These are phyloP conservation scores for Dendrocalamus latiflorus DNA, from an alignment of 202 grass and related monocot species.

Conservation along the genomic window DNA sequence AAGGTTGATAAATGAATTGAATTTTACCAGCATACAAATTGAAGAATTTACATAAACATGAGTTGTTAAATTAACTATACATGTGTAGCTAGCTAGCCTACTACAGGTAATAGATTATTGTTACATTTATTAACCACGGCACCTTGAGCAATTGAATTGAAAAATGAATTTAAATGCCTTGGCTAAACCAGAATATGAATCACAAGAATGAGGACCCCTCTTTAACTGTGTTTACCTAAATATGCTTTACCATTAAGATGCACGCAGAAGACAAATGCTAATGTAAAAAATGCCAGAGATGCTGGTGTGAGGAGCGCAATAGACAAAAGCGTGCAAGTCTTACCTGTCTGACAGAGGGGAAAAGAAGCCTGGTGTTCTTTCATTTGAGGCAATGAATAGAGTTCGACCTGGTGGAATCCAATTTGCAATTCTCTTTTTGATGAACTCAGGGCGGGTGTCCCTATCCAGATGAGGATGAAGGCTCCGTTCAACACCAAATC, in stretches of 20 bases:
- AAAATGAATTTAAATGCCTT: background rate
- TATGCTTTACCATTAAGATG: background rate
- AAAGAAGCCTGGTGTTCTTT: slow-evolving; percentile 74
- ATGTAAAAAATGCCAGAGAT: background rate
- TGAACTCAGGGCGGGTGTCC: slow-evolving; percentile 84
- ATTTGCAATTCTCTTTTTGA: slow-evolving; percentile 70
- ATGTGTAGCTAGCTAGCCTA: background rate
- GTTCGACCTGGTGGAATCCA: slow-evolving; percentile 80
- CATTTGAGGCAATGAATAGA: slow-evolving; percentile 90
- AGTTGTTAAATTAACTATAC: background rate
- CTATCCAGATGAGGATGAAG: slow-evolving; percentile 95
- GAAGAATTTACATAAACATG: background rate
- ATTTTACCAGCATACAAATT: background rate
- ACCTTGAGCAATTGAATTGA: background rate
- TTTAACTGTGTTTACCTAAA: background rate
- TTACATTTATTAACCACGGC: background rate
- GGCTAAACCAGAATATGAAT: slow-evolving; percentile 3
- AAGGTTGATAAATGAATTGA: background rate
- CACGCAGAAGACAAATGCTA: background rate
- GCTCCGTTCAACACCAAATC: slow-evolving; percentile 75
- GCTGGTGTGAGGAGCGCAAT: background rate
- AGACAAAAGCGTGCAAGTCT: background rate
- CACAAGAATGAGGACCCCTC: background rate
- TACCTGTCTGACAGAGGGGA: slow-evolving; percentile 74
- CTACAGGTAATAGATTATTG: background rate